Evolutionary conservation across 768 basidiomycete genomes (phyloP).

Genomic region (Boletus edulis): DNA sequence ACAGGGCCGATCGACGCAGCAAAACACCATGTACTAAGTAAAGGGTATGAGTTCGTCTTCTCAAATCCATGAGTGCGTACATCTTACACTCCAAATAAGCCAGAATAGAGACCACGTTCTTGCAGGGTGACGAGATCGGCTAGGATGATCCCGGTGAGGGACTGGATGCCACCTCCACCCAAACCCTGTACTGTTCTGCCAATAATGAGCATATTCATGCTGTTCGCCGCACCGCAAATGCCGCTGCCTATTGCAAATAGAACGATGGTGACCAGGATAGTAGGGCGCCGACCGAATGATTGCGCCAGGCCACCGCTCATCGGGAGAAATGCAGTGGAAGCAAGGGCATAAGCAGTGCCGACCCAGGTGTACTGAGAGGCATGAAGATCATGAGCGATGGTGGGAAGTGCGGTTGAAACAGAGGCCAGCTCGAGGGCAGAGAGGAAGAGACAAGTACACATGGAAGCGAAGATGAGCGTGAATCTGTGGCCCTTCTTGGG

Average conservation of each 20-base stretch:
- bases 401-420: slow-evolving; percentile 42
- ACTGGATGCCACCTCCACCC: slow-evolving; percentile 39
- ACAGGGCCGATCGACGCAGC: slow-evolving; percentile 35
- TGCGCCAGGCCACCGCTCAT: slow-evolving; percentile 38
- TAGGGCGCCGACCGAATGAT: slow-evolving; percentile 38
- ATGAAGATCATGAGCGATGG: slow-evolving; percentile 37
- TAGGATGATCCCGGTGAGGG: slow-evolving; percentile 40
- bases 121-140: slow-evolving; percentile 45
- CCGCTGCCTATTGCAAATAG: slow-evolving; percentile 43
- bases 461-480: slow-evolving; percentile 30
- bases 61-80: background rate
- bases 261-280: slow-evolving; percentile 30
- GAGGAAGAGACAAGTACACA: slow-evolving; percentile 29
- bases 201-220: slow-evolving; percentile 41
- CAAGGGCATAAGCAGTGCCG: slow-evolving; percentile 40
- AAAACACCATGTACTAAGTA: slow-evolving; percentile 33
- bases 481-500: slow-evolving; percentile 15
- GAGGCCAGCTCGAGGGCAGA: slow-evolving; percentile 32
- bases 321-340: slow-evolving; percentile 41
- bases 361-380: slow-evolving; percentile 45
- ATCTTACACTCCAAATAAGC: slow-evolving; percentile 36
- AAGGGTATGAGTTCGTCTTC: background rate
- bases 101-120: slow-evolving; percentile 42
- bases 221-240: slow-evolving; percentile 41
- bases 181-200: slow-evolving; percentile 42